Evolutionary conservation across 1,284 basidiomycete species (phyloP).

Genomic region (Apiotrichum sp.): DNA sequence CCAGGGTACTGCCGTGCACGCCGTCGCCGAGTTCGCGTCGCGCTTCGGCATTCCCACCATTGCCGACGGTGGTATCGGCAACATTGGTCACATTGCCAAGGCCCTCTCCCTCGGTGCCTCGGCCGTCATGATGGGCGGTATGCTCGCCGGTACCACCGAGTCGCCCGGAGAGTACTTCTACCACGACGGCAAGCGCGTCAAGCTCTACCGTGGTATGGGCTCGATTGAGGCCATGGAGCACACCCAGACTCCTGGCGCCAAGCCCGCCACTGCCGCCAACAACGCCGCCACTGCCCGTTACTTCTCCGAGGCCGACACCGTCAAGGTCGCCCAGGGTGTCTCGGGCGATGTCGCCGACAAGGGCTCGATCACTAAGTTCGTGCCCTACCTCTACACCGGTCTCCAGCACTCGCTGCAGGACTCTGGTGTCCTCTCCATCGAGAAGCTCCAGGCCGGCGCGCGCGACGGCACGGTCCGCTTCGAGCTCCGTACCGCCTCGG

Average conservation of each 20-base stretch:
- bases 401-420: constrained; percentile 96
- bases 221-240: constrained; percentile 94
- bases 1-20: constrained; percentile 92
- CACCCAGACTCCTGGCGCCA: constrained; percentile 55
- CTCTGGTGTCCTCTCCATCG: constrained; percentile 64
- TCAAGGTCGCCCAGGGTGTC: constrained; percentile 97
- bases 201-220: constrained; percentile 98
- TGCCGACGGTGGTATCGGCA: constrained; percentile 94
- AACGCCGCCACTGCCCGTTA: constrained; percentile 96
- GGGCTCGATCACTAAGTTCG: constrained; percentile 82
- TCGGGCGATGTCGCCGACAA: constrained; percentile 97
- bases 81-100: constrained; percentile 98
- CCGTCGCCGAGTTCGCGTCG: constrained; percentile 86
- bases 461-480: constrained; percentile 69
- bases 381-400: constrained; percentile 87
- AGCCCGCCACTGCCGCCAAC: constrained; percentile 56
- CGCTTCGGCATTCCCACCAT: constrained; percentile 92
- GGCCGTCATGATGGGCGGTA: constrained; percentile 98
- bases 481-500: constrained; percentile 89
- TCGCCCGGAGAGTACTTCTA: constrained; percentile 99
- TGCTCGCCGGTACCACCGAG: constrained; percentile 93
- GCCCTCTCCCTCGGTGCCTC: constrained; percentile 87
- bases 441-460: constrained; percentile 59
- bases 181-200: constrained; percentile 96
- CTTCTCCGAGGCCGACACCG: constrained; percentile 88